Conservation (phyloP, 1,284 basidiomycete species). For the Xerocomus minutiporus region DNA sequence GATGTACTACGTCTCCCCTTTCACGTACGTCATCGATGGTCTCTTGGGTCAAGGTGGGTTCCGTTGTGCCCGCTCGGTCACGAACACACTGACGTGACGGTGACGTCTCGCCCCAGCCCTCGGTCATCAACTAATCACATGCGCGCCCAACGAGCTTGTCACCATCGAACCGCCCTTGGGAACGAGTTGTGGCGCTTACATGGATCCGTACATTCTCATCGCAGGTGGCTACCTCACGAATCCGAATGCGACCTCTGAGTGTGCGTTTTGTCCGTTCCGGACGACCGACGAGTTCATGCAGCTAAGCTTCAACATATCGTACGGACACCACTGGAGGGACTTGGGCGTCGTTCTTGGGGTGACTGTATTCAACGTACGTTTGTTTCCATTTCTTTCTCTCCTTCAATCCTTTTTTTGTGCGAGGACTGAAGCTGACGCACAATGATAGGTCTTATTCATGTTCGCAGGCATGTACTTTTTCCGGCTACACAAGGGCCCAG, state of each 20-base stretch:
- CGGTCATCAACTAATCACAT: slow-evolving; percentile 50
- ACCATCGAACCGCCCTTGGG: slow-evolving; percentile 54
- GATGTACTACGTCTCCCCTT: slow-evolving; percentile 51
- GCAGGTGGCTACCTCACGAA: slow-evolving; percentile 52
- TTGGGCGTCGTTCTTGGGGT: slow-evolving; percentile 41
- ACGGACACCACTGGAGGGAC: slow-evolving; percentile 46
- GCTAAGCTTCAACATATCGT: slow-evolving; percentile 43
- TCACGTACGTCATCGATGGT: slow-evolving; percentile 11
- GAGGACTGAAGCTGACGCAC: neutral
- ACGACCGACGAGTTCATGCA: slow-evolving; percentile 43
- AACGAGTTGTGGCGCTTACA: slow-evolving; percentile 56
- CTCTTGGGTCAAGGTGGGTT: slow-evolving; percentile 9
- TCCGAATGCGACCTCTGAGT: slow-evolving; percentile 47
- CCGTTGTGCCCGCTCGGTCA: neutral
- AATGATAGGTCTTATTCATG: slow-evolving; percentile 28
- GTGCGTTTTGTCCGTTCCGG: slow-evolving; percentile 50
- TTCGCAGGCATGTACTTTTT: slow-evolving; percentile 35
- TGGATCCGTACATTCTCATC: slow-evolving; percentile 40
- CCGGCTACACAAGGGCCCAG: slow-evolving; percentile 24
- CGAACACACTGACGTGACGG: neutral
- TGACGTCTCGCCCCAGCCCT: slow-evolving; percentile 27
- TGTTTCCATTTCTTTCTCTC: too few species aligned
- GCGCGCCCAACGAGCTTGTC: slow-evolving; percentile 51
- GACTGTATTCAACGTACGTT: slow-evolving; percentile 43
- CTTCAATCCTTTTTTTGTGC: too few species aligned